A percentile compares a stretch with the other conserved stretches of the same genome.
Conservation (phyloP, 768 basidiomycete genomes). For the Daedaleopsis sinensis region DNA sequence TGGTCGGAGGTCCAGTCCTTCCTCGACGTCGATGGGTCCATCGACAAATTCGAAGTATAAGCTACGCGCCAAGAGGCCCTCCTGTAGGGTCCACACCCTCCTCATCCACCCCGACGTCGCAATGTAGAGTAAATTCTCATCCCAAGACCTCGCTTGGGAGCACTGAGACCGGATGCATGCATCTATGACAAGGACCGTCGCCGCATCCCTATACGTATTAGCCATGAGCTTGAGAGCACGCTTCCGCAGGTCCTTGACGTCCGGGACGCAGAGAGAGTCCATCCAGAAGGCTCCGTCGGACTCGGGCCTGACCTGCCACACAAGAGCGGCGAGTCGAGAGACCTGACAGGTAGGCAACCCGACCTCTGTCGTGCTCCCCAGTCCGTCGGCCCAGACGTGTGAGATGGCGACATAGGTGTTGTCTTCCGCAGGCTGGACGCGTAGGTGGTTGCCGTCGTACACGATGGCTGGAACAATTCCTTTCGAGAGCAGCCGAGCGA, state of each 20-base stretch:
- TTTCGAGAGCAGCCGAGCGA: not conserved
- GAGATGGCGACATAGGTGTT: slow-evolving; percentile 13
- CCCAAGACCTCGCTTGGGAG: not conserved
- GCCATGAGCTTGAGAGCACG: slow-evolving; percentile 18
- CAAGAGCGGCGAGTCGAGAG: slow-evolving; percentile 3
- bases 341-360: slow-evolving; percentile 18
- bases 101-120: slow-evolving; percentile 10
- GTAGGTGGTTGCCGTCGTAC: not conserved
- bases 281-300: slow-evolving; percentile 16
- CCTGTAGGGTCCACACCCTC: slow-evolving; percentile 18
- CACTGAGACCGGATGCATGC: slow-evolving; percentile 12
- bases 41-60: slow-evolving; percentile 16
- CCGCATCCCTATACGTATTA: slow-evolving; percentile 15
- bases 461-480: not conserved
- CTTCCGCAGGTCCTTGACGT: slow-evolving; percentile 1
- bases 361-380: slow-evolving; percentile 16
- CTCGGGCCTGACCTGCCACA: slow-evolving; percentile 4
- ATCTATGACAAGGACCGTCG: slow-evolving; percentile 17
- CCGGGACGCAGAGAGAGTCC: slow-evolving; percentile 19
- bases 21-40: slow-evolving; percentile 6
- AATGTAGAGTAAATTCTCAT: slow-evolving; percentile 11
- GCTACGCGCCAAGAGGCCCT: slow-evolving; percentile 11
- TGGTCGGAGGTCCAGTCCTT: not conserved
- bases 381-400: slow-evolving; percentile 21
- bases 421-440: not conserved